Evolutionary conservation across 179 eudicot genomes (phyloP).

Genomic region (Beta lomatogona): DNA sequence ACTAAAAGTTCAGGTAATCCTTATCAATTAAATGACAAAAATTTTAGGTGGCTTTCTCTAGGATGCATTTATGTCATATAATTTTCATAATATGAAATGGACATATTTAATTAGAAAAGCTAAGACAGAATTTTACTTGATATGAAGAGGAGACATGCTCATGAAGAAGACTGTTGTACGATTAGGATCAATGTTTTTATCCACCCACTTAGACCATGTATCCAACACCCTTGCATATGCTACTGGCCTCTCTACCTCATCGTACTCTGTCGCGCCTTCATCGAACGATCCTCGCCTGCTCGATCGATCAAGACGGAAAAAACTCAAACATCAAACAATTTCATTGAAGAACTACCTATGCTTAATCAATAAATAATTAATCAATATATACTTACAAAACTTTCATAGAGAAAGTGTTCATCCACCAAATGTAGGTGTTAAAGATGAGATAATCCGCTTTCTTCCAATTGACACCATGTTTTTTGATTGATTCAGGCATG

Average conservation of each 20-base stretch:
- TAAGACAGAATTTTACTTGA: constrained; percentile 32
- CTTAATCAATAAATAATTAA: background rate
- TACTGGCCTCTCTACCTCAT: constrained; percentile 64
- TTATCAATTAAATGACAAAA: too few relatives aligned
- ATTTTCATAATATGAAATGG: too few relatives aligned
- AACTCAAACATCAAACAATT: background rate
- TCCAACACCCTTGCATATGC: constrained; percentile 67
- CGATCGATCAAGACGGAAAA: background rate
- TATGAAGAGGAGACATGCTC: constrained; percentile 96
- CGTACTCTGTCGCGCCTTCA: constrained; percentile 73
- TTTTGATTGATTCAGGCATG: constrained; percentile 74
- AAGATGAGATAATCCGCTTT: constrained; percentile 75
- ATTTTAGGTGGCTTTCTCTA: background rate
- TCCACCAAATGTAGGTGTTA: constrained; percentile 99
- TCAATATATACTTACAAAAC: constrained; percentile 56
- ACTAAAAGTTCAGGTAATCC: background rate
- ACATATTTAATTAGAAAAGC: too few relatives aligned
- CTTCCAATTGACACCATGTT: constrained; percentile 79
- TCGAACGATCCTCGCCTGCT: constrained; percentile 74
- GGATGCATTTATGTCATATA: background rate
- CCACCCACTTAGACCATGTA: constrained; percentile 91
- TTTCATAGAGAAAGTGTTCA: constrained; percentile 85
- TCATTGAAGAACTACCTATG: background rate
- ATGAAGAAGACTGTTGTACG: constrained; percentile 72
- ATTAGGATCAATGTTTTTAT: constrained; percentile 65